These are phyloP conservation scores for Leccinum aurantiacum DNA, from an alignment of 768 basidiomycete genomes.

Conservation along the genomic window DNA sequence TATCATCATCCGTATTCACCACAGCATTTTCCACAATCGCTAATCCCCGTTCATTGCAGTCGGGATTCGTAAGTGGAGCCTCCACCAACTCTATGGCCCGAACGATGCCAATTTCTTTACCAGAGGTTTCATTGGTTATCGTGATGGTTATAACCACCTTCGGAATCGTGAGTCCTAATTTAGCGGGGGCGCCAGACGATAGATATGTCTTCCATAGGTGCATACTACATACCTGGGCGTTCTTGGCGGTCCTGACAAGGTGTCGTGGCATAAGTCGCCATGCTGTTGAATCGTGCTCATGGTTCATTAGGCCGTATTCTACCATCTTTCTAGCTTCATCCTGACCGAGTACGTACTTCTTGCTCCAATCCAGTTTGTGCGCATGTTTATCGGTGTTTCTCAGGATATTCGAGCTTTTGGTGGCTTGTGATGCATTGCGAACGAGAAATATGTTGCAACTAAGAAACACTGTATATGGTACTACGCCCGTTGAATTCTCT, in stretches of 20 bases:
- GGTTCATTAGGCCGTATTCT: constrained; percentile 62
- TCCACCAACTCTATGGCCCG: not conserved
- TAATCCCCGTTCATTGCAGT: constrained; percentile 36
- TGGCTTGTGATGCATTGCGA: constrained; percentile 81
- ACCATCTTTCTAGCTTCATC: constrained; percentile 80
- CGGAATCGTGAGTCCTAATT: constrained; percentile 46
- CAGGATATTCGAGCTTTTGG: constrained; percentile 75
- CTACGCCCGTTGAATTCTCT: constrained; percentile 16
- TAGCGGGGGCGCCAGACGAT: not conserved
- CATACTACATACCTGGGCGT: constrained; percentile 36
- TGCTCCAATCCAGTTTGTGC: not conserved
- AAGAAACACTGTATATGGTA: constrained; percentile 61
- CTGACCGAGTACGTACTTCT: constrained; percentile 65
- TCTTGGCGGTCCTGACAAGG: constrained; percentile 48
- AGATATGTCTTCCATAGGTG: constrained; percentile 41
- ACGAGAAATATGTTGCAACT: constrained; percentile 78
- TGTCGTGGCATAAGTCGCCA: constrained; percentile 16
- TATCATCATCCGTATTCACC: constrained; percentile 2
- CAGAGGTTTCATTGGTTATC: constrained; percentile 75
- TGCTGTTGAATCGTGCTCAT: constrained; percentile 12
- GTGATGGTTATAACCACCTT: constrained; percentile 74
- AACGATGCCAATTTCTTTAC: constrained; percentile 7
- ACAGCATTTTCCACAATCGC: constrained; percentile 11
- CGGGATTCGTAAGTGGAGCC: constrained; percentile 53
- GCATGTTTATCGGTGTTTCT: constrained; percentile 6